Percentiles rank a stretch among this genome's conserved stretches.
phyloP scores from a whole-genome alignment of 192 early-diverging fungal species.

The Entrophospora sp. region DNA sequence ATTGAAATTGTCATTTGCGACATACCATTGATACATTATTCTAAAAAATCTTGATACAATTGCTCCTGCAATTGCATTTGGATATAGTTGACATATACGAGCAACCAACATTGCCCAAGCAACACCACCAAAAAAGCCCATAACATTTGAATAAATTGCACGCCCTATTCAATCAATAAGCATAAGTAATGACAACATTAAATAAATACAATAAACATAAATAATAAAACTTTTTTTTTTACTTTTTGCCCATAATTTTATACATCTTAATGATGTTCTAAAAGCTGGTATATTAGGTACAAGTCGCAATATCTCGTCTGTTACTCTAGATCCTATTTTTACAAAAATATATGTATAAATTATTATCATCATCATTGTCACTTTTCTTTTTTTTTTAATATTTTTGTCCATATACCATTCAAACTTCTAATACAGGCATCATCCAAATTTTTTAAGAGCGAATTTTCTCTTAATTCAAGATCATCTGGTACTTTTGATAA shows the following conservation, averaged over 20 bases:
- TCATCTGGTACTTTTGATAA: conserved; percentile 73
- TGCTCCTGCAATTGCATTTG: conserved; percentile 80
- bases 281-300: conserved; percentile 89
- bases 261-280: conserved; percentile 80
- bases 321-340: conserved; percentile 86
- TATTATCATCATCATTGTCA: too few relatives aligned
- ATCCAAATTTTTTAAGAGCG: conserved; percentile 79
- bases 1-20: too few relatives aligned
- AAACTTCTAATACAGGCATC: conserved; percentile 79
- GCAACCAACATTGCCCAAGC: conserved; percentile 98
- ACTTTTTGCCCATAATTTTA: conserved; percentile 95
- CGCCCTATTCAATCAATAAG: conserved; percentile 31
- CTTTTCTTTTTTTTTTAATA: too few relatives aligned
- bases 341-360: not conserved
- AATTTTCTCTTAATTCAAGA: conserved; percentile 78
- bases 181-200: not conserved
- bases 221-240: too few relatives aligned
- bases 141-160: conserved; percentile 90
- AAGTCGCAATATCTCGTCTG: conserved; percentile 89
- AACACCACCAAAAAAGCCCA: conserved; percentile 98
- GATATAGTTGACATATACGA: conserved; percentile 90
- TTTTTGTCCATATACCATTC: too few relatives aligned
- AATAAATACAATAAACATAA: too few relatives aligned
- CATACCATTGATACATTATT: conserved; percentile 73
- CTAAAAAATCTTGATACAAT: conserved; percentile 87